phyloP scores from a whole-genome alignment of 352 stramenopile genomes.

The Phytophthora nicotianae region DNA sequence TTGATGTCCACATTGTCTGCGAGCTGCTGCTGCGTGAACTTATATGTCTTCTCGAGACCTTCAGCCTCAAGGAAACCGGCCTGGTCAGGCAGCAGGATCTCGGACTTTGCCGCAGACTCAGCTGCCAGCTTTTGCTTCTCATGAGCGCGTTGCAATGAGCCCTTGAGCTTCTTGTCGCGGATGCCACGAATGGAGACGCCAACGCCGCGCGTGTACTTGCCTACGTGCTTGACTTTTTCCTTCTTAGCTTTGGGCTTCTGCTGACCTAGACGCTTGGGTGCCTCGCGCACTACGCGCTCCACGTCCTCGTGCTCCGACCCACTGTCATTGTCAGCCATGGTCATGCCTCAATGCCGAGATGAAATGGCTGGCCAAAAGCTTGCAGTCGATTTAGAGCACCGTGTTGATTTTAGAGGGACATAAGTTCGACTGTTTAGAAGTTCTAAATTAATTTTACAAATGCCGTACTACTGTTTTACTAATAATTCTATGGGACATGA shows the following conservation, averaged over 20 bases:
- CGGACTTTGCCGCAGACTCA: constrained; percentile 85
- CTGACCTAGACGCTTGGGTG: constrained; percentile 63
- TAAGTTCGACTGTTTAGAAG: too few species aligned
- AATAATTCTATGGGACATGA: too few species aligned
- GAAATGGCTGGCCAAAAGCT: constrained; percentile 30
- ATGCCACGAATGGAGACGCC: constrained; percentile 74
- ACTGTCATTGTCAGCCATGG: constrained; percentile 42
- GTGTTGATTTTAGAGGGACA: too few species aligned
- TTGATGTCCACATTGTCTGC: constrained; percentile 92
- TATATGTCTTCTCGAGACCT: constrained; percentile 96
- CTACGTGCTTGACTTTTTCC: constrained; percentile 60
- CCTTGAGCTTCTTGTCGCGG: constrained; percentile 91
- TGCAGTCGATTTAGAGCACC: constrained; percentile 11
- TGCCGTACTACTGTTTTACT: too few species aligned
- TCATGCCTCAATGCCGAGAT: constrained; percentile 3
- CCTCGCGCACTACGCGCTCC: constrained; percentile 57
- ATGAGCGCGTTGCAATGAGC: constrained; percentile 63
- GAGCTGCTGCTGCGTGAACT: constrained; percentile 93
- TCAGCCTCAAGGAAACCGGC: constrained; percentile 93
- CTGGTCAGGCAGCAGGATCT: constrained; percentile 91
- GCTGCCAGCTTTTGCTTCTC: constrained; percentile 88
- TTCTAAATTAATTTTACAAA: too few species aligned
- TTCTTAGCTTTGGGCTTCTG: constrained; percentile 24
- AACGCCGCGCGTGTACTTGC: constrained; percentile 74
- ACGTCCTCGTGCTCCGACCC: constrained; percentile 70